Evolutionary conservation across 306 rosid genomes (phyloP).

Genomic region (Prinsepia uniflora): DNA sequence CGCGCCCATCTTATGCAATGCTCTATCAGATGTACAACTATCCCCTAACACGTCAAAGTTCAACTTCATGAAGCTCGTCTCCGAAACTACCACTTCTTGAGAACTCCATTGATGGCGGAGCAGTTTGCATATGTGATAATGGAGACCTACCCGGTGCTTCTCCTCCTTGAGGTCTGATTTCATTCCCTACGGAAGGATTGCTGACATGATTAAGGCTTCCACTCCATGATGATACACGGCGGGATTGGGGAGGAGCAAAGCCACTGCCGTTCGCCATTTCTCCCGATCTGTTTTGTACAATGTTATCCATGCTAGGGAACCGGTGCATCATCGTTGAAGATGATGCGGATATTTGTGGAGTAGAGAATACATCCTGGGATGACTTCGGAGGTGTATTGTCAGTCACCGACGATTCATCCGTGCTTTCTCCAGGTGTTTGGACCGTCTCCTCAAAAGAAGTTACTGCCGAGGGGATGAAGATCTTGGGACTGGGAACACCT

Average conservation of each 20-base stretch:
- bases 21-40: conserved; percentile 1
- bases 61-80: conserved; percentile 69
- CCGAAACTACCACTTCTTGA: conserved; percentile 41
- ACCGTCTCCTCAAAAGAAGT: conserved; percentile 36
- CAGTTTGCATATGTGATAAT: conserved; percentile 29
- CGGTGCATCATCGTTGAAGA: conserved; percentile 31
- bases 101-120: conserved; percentile 23
- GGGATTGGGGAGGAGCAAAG: conserved; percentile 33
- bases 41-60: conserved; percentile 38
- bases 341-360: conserved; percentile 17
- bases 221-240: conserved; percentile 69
- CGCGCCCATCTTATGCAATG: background rate
- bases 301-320: conserved; percentile 54
- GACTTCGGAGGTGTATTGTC: conserved; percentile 11
- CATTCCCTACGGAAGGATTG: conserved; percentile 28
- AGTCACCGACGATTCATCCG: conserved; percentile 31
- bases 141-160: conserved; percentile 36
- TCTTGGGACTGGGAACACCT: conserved; percentile 51
- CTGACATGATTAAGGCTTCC: conserved; percentile 40
- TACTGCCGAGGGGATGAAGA: conserved; percentile 58
- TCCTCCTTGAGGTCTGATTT: conserved; percentile 38
- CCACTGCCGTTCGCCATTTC: conserved; percentile 19
- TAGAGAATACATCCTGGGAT: conserved; percentile 21
- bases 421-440: conserved; percentile 36
- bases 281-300: conserved; percentile 30